Percentiles rank a stretch among this genome's conserved stretches.
Conservation (phyloP, 2,329 filamentous ascomycete genomes). For the Botryotinia narcissicola region DNA sequence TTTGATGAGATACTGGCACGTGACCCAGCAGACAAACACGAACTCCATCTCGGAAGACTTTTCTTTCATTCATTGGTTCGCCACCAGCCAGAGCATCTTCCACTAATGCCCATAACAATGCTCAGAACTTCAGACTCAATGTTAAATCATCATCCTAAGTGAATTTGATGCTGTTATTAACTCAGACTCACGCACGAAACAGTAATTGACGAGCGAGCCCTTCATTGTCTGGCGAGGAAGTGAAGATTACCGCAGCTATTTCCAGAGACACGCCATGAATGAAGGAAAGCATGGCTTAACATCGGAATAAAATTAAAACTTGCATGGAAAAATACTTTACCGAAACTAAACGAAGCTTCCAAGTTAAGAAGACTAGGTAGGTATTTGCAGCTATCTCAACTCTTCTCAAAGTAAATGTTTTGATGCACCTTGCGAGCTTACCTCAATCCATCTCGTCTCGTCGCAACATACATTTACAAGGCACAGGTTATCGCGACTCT, state of each 20-base stretch:
- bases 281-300: background rate
- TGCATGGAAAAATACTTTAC: background rate
- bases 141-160: background rate
- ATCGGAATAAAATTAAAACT: background rate
- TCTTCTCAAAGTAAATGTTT: background rate
- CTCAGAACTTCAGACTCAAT: background rate
- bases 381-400: background rate
- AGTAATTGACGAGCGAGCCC: background rate
- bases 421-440: background rate
- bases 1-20: background rate
- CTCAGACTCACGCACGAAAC: background rate
- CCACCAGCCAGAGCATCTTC: background rate
- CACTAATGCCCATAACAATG: background rate
- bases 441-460: background rate
- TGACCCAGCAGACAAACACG: background rate
- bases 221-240: background rate
- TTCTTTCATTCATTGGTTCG: background rate
- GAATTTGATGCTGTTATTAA: background rate
- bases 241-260: background rate
- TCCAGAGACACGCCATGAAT: background rate
- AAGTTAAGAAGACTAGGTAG: background rate
- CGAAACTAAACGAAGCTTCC: background rate
- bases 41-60: constrained; percentile 5
- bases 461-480: background rate
- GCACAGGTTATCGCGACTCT: background rate